A percentile compares a stretch with the other conserved stretches of the same genome.
These are phyloP conservation scores for Peniophora sp. DNA, from an alignment of 1,284 basidiomycete species.

Conservation along the genomic window DNA sequence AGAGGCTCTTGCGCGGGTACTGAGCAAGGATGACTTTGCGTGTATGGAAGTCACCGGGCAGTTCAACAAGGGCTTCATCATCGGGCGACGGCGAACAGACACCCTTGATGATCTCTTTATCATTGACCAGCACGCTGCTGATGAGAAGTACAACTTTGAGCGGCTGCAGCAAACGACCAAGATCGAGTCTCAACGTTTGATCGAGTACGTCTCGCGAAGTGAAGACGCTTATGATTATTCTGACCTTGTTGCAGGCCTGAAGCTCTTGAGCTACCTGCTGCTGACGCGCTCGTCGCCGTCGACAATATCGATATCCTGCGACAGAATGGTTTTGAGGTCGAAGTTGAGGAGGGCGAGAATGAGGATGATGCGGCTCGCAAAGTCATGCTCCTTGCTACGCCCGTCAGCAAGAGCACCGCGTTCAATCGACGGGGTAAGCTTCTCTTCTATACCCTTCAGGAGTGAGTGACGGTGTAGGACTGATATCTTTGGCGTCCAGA, in stretches of 20 bases:
- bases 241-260: constrained; percentile 49
- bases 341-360: constrained; percentile 46
- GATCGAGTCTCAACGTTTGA: constrained; percentile 82
- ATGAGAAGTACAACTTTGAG: constrained; percentile 99
- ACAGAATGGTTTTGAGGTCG: constrained; percentile 84
- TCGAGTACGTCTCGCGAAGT: constrained; percentile 48
- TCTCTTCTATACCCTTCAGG: constrained; percentile 15
- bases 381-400: constrained; percentile 75
- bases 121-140: constrained; percentile 83
- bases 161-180: constrained; percentile 81
- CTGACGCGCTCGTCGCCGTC: constrained; percentile 83
- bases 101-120: constrained; percentile 82
- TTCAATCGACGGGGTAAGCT: constrained; percentile 65
- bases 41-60: constrained; percentile 87
- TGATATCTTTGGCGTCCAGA: constrained; percentile 41
- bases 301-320: constrained; percentile 81
- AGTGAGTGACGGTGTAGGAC: constrained; percentile 3
- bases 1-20: constrained; percentile 70
- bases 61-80: constrained; percentile 96
- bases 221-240: background rate
- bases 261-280: constrained; percentile 77
- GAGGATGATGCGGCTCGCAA: constrained; percentile 39
- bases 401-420: constrained; percentile 83
- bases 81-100: constrained; percentile 55
- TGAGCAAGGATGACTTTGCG: constrained; percentile 83